Conservation (phyloP, 257 asterid species). For the Salvia splendens region DNA sequence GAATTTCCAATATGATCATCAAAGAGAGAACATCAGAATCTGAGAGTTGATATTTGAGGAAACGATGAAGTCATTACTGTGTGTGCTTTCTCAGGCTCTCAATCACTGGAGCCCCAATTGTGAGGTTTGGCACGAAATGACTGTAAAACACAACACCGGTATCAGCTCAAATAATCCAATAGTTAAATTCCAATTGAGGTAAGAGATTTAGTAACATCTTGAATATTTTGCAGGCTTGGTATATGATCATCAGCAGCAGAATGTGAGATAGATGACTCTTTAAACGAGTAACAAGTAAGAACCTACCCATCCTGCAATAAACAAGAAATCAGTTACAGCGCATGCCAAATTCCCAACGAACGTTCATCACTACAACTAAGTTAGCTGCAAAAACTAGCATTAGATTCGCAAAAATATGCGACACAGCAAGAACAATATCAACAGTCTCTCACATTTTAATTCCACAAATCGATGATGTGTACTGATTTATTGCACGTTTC, state of each 20-base stretch:
- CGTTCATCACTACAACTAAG: background rate
- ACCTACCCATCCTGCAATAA: constrained; percentile 73
- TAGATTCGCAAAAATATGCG: background rate
- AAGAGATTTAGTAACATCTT: background rate
- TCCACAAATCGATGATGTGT: background rate
- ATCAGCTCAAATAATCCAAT: constrained; percentile 3
- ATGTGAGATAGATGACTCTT: constrained; percentile 9
- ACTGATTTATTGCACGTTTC: background rate
- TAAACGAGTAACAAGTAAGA: constrained; percentile 27
- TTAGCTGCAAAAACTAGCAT: background rate
- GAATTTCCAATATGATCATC: background rate
- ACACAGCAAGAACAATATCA: background rate
- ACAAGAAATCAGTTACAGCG: constrained; percentile 2
- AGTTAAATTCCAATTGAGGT: background rate
- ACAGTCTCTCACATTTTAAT: background rate
- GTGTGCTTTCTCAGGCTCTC: constrained; percentile 83
- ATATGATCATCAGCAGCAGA: constrained; percentile 24
- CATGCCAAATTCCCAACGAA: background rate
- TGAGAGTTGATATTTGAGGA: background rate
- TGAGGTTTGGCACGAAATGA: constrained; percentile 86
- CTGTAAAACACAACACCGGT: constrained; percentile 37
- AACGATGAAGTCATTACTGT: constrained; percentile 37
- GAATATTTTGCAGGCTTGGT: constrained; percentile 12
- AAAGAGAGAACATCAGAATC: background rate
- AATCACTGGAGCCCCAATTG: constrained; percentile 79